Percentiles rank a stretch among this genome's conserved stretches.
phyloP scores from a whole-genome alignment of 176 grass and related monocot species.

The Carex myosuroides region DNA sequence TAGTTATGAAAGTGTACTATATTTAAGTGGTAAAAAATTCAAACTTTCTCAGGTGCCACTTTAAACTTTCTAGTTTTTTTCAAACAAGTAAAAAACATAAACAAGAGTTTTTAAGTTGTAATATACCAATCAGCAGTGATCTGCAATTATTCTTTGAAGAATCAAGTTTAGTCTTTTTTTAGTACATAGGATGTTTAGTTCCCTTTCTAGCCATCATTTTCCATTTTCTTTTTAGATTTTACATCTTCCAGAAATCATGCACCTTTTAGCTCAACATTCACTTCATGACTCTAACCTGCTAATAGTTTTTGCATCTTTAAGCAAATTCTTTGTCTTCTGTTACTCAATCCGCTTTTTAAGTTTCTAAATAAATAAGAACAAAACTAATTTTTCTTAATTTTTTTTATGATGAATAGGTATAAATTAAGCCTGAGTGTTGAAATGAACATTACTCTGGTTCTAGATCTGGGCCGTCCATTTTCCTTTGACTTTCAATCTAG shows the following conservation, averaged over 20 bases:
- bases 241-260: neutral
- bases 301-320: neutral
- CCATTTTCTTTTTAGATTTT: neutral
- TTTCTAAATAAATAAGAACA: neutral
- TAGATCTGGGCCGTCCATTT: neutral
- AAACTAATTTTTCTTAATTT: neutral
- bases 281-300: neutral
- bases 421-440: too few relatives aligned
- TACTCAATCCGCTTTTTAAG: constrained; percentile 1
- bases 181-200: neutral
- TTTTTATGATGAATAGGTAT: neutral
- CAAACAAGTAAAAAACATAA: neutral
- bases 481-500: neutral
- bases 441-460: neutral
- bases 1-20: neutral
- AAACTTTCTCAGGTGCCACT: neutral
- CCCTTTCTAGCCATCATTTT: neutral
- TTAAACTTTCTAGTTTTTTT: neutral
- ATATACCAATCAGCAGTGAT: neutral
- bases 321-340: neutral
- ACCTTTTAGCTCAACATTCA: neutral
- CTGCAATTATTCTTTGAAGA: neutral
- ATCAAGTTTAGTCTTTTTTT: neutral
- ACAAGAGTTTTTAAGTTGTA: neutral
- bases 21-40: neutral